These are phyloP conservation scores for Lojkania enalia DNA, from an alignment of 2,329 filamentous ascomycete genomes.

Conservation along the genomic window DNA sequence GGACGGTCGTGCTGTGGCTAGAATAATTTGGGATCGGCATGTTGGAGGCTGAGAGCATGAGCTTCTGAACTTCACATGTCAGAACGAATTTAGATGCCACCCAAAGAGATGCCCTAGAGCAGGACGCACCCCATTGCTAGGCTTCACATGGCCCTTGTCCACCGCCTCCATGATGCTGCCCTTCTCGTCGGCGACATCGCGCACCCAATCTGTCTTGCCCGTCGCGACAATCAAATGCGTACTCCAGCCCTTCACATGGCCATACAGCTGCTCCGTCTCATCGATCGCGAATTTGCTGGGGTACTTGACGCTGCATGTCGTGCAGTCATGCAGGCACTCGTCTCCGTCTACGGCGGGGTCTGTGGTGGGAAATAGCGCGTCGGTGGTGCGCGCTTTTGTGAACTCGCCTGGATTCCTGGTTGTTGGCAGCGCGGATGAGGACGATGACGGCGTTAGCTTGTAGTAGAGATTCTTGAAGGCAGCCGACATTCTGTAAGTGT, in stretches of 20 bases:
- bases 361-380: constrained; percentile 72
- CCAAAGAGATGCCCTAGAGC: constrained; percentile 20
- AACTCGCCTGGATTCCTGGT: constrained; percentile 48
- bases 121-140: constrained; percentile 67
- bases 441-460: constrained; percentile 38
- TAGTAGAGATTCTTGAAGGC: constrained; percentile 43
- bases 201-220: constrained; percentile 93
- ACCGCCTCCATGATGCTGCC: constrained; percentile 61
- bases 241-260: constrained; percentile 81
- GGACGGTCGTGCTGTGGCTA: constrained; percentile 69
- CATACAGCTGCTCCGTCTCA: constrained; percentile 77
- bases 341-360: constrained; percentile 80
- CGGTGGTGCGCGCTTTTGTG: constrained; percentile 50
- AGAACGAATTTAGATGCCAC: too few species aligned
- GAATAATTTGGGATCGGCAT: constrained; percentile 75
- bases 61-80: constrained; percentile 55
- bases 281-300: constrained; percentile 76
- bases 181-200: constrained; percentile 82
- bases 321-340: constrained; percentile 86
- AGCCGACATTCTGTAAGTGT: constrained; percentile 43
- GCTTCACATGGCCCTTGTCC: constrained; percentile 57
- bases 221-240: constrained; percentile 92
- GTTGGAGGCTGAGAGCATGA: constrained; percentile 92
- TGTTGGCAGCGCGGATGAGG: constrained; percentile 34
- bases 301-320: constrained; percentile 75